Percentiles rank a stretch among this genome's conserved stretches.
Conservation (phyloP, 2,329 filamentous ascomycete genomes). For the Dactylella cylindrospora region DNA sequence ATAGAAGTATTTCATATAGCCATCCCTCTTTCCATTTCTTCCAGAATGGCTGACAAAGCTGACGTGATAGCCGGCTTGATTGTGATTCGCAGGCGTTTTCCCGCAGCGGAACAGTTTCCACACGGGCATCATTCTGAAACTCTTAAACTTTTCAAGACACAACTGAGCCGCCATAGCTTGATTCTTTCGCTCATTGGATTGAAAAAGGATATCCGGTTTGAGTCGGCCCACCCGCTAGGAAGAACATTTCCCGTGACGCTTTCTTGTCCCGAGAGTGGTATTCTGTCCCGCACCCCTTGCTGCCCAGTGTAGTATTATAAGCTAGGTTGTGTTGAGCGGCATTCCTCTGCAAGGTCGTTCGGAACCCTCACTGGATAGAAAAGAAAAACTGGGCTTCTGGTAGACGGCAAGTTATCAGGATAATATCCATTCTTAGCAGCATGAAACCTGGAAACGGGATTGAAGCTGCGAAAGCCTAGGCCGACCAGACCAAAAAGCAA, state of each 20-base stretch:
- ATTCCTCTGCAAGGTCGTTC: constrained; percentile 39
- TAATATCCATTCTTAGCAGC: constrained; percentile 30
- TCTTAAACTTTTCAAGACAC: constrained; percentile 39
- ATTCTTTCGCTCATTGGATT: constrained; percentile 23
- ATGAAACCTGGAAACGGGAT: constrained; percentile 40
- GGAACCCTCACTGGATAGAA: too few relatives aligned
- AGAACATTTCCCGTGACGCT: constrained; percentile 24
- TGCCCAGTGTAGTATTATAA: too few relatives aligned
- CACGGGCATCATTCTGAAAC: constrained; percentile 45
- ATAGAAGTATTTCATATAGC: too few relatives aligned
- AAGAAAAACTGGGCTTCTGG: too few relatives aligned
- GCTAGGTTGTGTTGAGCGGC: constrained; percentile 39
- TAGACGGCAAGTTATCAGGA: constrained; percentile 11
- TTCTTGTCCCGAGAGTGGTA: constrained; percentile 42
- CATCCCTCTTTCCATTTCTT: too few relatives aligned
- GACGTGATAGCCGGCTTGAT: constrained; percentile 36
- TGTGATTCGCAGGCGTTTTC: constrained; percentile 42
- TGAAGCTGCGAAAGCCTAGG: constrained; percentile 40
- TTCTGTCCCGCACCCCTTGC: constrained; percentile 43
- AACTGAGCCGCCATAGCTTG: constrained; percentile 32
- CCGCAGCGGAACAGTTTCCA: constrained; percentile 44
- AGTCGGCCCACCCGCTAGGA: constrained; percentile 20
- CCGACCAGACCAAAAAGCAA: too few relatives aligned
- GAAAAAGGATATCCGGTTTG: constrained; percentile 32
- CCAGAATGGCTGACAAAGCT: constrained; percentile 31